Evolutionary conservation across 345 rosid genomes (phyloP), one percentile per base, ranked within the genome.

Genomic region (Fremontodendron californicum): DNA sequence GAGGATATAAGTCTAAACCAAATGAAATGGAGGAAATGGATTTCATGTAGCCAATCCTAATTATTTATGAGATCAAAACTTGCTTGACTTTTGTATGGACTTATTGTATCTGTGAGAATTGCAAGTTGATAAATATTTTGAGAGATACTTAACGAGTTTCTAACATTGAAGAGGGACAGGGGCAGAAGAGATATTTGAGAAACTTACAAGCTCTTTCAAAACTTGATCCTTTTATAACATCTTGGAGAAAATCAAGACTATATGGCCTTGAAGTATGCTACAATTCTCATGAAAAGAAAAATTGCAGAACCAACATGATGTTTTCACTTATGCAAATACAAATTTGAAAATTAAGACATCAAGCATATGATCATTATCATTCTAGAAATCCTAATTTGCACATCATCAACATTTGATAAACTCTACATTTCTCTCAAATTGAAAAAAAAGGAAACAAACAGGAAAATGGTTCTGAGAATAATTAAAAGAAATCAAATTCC

Each of bases 401-500:
- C 58, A 75, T 27, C 77, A 75, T 43, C 55, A 60, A 60, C 77
- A 61, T 74, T 57, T 74, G 23, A 60, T 23, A 40, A 42, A 74
- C 70, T 75, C 67, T 61, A 75, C 70, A 75, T 62, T 62, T 75
- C 55, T 46, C 70, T 61, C 49, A 13, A 37, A 37, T n/a, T 0
- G 2, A 12, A 72, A 72, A 51, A 13, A 37, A 54, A 13, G 49
- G 46, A 75, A 63, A 27, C 78, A 75, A 33, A 60, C 71, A 62
- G 57, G 78, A 62, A 46, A 31, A 63, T 62, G 71, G 55, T 33
- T 45, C 69, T 48, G 18, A 23, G 60, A 48, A 65, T 43, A 46
- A 63, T 85, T 83, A 90, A 82, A 92, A 90, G 90, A 90, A 90
- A 81, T 90, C 98, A 54, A 90, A 92, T 79, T 93, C 92, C 67